Evolutionary conservation across 495 filamentous ascomycete species (phyloP), one percentile per base, ranked within the genome.

Genomic region (Neurospora terricola): DNA sequence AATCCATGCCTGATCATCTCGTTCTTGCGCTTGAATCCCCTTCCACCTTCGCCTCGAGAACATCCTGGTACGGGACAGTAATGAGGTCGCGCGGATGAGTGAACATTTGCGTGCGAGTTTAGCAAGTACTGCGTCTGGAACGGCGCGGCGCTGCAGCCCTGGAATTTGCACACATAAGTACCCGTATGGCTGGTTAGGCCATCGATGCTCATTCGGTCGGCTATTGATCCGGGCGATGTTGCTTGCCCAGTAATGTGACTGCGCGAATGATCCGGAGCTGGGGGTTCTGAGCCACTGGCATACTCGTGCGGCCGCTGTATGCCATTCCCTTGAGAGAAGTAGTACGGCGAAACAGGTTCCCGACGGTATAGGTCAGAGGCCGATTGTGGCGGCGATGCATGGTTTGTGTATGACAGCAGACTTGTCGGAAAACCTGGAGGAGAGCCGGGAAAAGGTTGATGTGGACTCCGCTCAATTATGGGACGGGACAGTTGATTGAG

Each of bases 1-100:
- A 99, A 86, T 5, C 95, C 94, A 83, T 99, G 96, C 23, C 96
- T 88, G 73, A 98, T 97, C 96, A 99, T 98, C 83, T 99, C 96
- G 76, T 99, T 99, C 82, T 99, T 98, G 48, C 96, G 89, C 81
- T 99, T 99, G 86, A 99, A 99, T 0, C 96, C 96, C 81, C 93
- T 97, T 18, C 96, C 96, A 16, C 92, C 92, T 74, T 93, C 88
- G 8, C 88, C 90, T 39, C 96, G 89, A 27, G 92, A 83, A 81
- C 96, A 99, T 2, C 88, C 90, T 38, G 88, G 86, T 16, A 97
- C 90, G 0, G 93, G 90, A 80, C 96, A 99, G 78, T 94, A 98
- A 81, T 98, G 95, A 18, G 94, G 94, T 42, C 96, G 87, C 73
- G 88, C 91, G 74, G 93, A 92, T 5, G 94, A 97, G 81, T 99